Base-by-base conservation (phyloP, 345 rosid genomes). In the Aegle marmelos region DNA sequence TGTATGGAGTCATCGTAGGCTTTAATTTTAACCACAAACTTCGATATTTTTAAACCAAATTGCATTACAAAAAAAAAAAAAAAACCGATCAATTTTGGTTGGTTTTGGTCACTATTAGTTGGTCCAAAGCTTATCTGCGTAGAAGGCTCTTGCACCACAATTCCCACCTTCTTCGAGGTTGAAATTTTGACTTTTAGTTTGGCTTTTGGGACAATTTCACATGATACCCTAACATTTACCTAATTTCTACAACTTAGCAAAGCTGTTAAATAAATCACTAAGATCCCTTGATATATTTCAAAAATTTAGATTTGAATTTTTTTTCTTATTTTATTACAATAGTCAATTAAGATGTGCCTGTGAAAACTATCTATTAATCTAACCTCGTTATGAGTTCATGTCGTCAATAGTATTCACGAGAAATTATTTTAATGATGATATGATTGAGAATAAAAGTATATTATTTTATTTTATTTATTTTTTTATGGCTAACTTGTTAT, bases 271-370 rank as follows among this genome's bases (percentile, higher is more conserved):
- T 22, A 25, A 60, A 60, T 25, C 27, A 4, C 5, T 6, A 2
- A 6, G 6, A 25, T 60, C 8, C 13, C 16, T 5, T 4, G 0
- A 27, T 25, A 11, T 25, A 1, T 7, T 4, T 60, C 0, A 1
- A 60, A 60, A 10, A 27, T 60, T 11, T 0, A 60, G 19, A 60
- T 25, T 21, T 11, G 27, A 27, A 0, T 9, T 25, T 25, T 25
- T 59, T 4, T 24, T 0, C 6, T 5, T 2, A 57, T 41, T 41
- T 11, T 41, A 41, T 11, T 41, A 41, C 13, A 59, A 59, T 10
- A 25, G 27, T 59, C 28, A 24, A 8, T 24, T 10, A 22, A 22
- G 10, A 7, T 58, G 7, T 5, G 5, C 17, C 14, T 61, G 21
- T 2, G 16, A 24, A 58, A 27, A 4, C 7, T 25, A 28, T 4